Percentiles rank a stretch among this genome's conserved stretches.
Evolutionary conservation across 257 asterid genomes (phyloP).

Genomic region (Paraleonurus japonicus): DNA sequence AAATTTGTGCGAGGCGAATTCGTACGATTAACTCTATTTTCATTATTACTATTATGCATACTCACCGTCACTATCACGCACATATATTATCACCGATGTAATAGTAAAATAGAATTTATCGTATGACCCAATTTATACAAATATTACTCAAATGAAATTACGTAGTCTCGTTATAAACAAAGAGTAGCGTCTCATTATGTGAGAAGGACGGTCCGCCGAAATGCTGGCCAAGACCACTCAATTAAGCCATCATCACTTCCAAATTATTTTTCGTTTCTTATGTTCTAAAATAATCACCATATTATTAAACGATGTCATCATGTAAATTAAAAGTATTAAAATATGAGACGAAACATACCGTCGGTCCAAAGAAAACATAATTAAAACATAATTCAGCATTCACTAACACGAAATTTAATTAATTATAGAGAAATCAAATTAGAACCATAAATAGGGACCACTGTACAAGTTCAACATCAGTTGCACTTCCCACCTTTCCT

Average conservation of each 20-base stretch:
- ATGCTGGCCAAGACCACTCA: slow-evolving; percentile 13
- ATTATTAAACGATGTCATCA: neutral
- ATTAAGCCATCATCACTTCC: neutral
- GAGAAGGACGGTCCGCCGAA: slow-evolving; percentile 26
- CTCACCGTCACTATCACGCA: too few species aligned
- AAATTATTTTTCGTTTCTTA: neutral
- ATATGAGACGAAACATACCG: too few species aligned
- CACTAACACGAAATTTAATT: neutral
- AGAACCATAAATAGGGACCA: slow-evolving; percentile 5
- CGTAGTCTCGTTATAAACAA: too few species aligned
- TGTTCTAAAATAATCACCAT: neutral
- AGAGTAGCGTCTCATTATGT: slow-evolving; percentile 6
- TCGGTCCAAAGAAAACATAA: neutral
- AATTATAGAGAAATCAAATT: neutral
- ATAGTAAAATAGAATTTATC: too few species aligned
- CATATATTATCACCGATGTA: too few species aligned
- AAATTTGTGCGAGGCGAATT: too few species aligned
- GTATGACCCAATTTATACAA: too few species aligned
- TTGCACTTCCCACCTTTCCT: slow-evolving; percentile 22
- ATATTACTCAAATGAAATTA: too few species aligned
- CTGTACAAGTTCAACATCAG: slow-evolving; percentile 38
- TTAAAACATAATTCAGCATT: neutral
- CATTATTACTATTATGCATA: too few species aligned
- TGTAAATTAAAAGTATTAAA: neutral
- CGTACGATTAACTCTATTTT: too few species aligned